phyloP scores from a whole-genome alignment of 2,329 filamentous ascomycete species.

The Fusarium sp. region DNA sequence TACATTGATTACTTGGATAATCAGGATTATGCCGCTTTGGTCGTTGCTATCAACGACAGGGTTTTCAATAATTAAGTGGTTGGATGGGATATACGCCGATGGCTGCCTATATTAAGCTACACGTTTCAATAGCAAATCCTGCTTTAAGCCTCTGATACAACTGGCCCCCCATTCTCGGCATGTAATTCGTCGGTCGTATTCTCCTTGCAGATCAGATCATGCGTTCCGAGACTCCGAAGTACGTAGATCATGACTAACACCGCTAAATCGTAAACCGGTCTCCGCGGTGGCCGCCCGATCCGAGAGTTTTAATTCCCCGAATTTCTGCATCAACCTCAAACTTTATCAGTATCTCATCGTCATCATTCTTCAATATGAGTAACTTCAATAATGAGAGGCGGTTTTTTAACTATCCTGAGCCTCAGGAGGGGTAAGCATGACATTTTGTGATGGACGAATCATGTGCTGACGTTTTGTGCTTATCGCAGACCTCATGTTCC shows the following conservation, averaged over 20 bases:
- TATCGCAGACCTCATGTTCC: slow-evolving; percentile 27
- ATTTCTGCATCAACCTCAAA: not conserved
- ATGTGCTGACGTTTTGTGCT: slow-evolving; percentile 18
- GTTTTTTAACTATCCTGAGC: slow-evolving; percentile 36
- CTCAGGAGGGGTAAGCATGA: slow-evolving; percentile 28
- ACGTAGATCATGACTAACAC: slow-evolving; percentile 22
- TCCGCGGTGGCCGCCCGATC: slow-evolving; percentile 23
- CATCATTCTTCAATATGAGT: slow-evolving; percentile 1
- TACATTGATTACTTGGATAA: slow-evolving; percentile 17
- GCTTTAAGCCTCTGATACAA: not conserved
- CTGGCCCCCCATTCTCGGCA: not conserved
- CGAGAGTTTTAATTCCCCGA: slow-evolving; percentile 20
- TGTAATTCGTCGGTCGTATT: not conserved
- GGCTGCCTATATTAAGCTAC: not conserved
- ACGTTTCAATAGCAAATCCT: not conserved
- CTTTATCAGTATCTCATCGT: not conserved
- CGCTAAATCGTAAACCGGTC: slow-evolving; percentile 8
- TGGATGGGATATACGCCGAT: not conserved
- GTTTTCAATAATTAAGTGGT: slow-evolving; percentile 7
- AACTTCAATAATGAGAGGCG: not conserved
- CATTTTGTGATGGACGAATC: not conserved
- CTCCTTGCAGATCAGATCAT: slow-evolving; percentile 15
- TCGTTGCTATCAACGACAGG: slow-evolving; percentile 9
- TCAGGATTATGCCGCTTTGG: slow-evolving; percentile 5
- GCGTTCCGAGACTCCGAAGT: slow-evolving; percentile 3